phyloP scores from a whole-genome alignment of 2,329 filamentous ascomycete genomes.

The Scytalidium lignicola region DNA sequence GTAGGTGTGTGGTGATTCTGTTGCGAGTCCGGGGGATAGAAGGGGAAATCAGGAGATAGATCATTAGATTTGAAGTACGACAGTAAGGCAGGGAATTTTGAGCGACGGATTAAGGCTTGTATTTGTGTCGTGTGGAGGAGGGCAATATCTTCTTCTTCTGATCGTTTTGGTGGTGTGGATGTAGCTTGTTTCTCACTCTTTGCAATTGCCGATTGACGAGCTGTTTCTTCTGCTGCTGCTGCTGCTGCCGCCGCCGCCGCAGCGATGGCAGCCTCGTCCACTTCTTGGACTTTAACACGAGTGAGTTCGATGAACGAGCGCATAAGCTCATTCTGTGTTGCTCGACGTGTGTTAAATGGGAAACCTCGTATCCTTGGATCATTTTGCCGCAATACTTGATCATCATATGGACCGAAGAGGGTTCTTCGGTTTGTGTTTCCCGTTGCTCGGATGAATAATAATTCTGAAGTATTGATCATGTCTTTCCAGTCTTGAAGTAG shows the following conservation, averaged over 20 bases:
- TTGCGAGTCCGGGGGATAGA: conserved; percentile 61
- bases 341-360: conserved; percentile 85
- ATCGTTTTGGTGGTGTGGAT: conserved; percentile 52
- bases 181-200: conserved; percentile 39
- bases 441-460: conserved; percentile 85
- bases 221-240: conserved; percentile 42
- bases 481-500: conserved; percentile 80
- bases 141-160: conserved; percentile 79
- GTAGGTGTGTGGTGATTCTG: conserved; percentile 74
- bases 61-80: conserved; percentile 77
- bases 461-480: conserved; percentile 76
- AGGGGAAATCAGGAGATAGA: conserved; percentile 66
- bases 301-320: conserved; percentile 91
- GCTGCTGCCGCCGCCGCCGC: conserved; percentile 41
- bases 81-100: conserved; percentile 80
- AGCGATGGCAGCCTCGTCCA: conserved; percentile 61
- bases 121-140: conserved; percentile 83
- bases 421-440: conserved; percentile 82
- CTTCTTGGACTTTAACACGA: conserved; percentile 74
- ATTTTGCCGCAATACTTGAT: conserved; percentile 72
- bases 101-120: conserved; percentile 80
- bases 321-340: conserved; percentile 93
- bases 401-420: conserved; percentile 86
- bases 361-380: conserved; percentile 81
- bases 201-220: conserved; percentile 34